A percentile compares a stretch with the other conserved stretches of the same genome.
Evolutionary conservation across 2,329 filamentous ascomycete species (phyloP).

Genomic region (Pestalotiopsis sp.): DNA sequence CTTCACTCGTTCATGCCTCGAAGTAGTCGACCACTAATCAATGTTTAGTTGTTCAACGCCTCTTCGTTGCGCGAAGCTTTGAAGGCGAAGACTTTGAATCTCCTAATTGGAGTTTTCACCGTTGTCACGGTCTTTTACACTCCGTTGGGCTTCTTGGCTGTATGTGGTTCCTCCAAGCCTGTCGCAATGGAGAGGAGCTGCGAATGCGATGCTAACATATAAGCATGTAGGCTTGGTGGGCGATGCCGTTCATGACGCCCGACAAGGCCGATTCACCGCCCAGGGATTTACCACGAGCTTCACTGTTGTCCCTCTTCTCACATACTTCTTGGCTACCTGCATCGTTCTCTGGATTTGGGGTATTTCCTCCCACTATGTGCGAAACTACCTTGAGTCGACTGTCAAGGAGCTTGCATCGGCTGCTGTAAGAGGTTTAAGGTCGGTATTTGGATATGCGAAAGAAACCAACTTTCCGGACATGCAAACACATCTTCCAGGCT

Average conservation of each 20-base stretch:
- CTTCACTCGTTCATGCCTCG: neutral
- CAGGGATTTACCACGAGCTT: constrained; percentile 15
- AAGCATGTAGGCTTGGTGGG: neutral
- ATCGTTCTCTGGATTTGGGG: neutral
- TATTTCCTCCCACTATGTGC: neutral
- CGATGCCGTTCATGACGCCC: neutral
- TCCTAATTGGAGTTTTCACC: constrained; percentile 17
- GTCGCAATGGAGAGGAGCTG: neutral
- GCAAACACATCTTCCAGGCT: neutral
- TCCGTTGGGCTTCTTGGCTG: constrained; percentile 16
- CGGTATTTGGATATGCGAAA: neutral
- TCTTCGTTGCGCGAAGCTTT: constrained; percentile 16
- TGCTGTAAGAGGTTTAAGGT: neutral
- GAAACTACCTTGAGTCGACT: neutral
- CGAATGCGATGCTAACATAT: neutral
- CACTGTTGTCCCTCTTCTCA: constrained; percentile 14
- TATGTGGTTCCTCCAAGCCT: neutral
- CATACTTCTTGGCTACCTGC: constrained; percentile 11
- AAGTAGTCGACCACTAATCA: neutral
- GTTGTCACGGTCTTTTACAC: constrained; percentile 18
- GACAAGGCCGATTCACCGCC: neutral
- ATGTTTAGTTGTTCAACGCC: constrained; percentile 15
- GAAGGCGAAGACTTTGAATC: constrained; percentile 19
- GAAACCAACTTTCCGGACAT: neutral
- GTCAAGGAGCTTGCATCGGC: neutral